phyloP scores from a whole-genome alignment of 768 basidiomycete species.

The Chalciporus sphaerocephalus region DNA sequence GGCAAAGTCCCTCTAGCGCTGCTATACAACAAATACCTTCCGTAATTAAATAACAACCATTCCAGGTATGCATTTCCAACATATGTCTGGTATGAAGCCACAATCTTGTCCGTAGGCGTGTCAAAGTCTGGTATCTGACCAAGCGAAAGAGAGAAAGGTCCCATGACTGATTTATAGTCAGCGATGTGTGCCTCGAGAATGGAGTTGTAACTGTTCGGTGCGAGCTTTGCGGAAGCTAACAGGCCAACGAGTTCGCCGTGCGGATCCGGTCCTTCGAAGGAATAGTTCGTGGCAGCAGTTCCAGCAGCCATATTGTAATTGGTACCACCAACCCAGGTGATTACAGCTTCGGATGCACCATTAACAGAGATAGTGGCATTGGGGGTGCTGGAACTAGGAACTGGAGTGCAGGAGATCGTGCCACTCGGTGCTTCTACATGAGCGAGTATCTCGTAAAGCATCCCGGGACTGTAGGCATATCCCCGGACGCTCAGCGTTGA shows the following conservation, averaged over 20 bases:
- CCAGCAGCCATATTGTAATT: constrained; percentile 64
- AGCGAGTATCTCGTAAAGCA: constrained; percentile 65
- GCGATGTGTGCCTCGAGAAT: constrained; percentile 46
- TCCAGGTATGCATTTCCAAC: constrained; percentile 63
- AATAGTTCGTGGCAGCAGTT: constrained; percentile 48
- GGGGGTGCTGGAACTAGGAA: constrained; percentile 25
- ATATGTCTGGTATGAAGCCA: constrained; percentile 48
- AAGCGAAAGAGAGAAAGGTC: constrained; percentile 52
- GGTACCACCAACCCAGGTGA: constrained; percentile 73
- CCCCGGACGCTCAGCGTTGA: constrained; percentile 55
- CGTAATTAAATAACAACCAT: constrained; percentile 71
- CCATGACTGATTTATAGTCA: constrained; percentile 45
- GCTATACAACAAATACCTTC: constrained; percentile 59
- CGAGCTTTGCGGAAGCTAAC: constrained; percentile 28
- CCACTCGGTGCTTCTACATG: constrained; percentile 38
- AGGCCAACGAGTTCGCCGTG: constrained; percentile 41
- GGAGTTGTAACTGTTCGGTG: constrained; percentile 32
- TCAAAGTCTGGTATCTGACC: constrained; percentile 52
- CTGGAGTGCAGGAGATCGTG: constrained; percentile 30
- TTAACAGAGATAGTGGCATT: constrained; percentile 49
- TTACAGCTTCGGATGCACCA: constrained; percentile 50
- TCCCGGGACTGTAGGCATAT: constrained; percentile 47
- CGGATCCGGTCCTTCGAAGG: constrained; percentile 63
- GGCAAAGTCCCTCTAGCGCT: constrained; percentile 62
- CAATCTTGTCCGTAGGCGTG: constrained; percentile 55